phyloP scores from a whole-genome alignment of 2,329 filamentous ascomycete species.

The Clonostachys chloroleuca region DNA sequence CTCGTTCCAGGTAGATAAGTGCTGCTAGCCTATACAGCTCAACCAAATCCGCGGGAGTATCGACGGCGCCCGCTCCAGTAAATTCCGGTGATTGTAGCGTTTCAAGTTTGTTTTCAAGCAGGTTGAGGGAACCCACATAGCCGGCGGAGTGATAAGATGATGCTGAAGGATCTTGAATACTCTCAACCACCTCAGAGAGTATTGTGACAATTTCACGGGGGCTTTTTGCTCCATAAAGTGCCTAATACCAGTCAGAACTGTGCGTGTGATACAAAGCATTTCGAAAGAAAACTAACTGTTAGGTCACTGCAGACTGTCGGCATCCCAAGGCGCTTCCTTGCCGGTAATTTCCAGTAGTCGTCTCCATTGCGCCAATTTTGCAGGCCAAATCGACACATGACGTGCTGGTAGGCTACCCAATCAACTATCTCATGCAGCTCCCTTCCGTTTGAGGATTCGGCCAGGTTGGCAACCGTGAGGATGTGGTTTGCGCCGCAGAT shows the following conservation, averaged over 20 bases:
- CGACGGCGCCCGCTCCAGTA: too few species aligned
- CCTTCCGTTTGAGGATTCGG: not conserved
- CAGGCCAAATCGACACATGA: not conserved
- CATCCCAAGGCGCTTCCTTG: too few species aligned
- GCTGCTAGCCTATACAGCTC: slow-evolving; percentile 2
- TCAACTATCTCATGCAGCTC: not conserved
- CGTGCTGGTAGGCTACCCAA: slow-evolving; percentile 2
- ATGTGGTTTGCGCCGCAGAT: not conserved
- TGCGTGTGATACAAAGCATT: too few species aligned
- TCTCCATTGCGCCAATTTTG: not conserved
- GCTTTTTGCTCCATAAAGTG: too few species aligned
- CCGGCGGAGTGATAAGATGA: not conserved
- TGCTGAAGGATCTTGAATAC: slow-evolving; percentile 1
- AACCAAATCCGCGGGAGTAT: not conserved
- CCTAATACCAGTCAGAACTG: too few species aligned
- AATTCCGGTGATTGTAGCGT: not conserved
- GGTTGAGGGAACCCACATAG: not conserved
- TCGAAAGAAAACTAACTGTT: too few species aligned
- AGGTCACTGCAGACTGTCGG: too few species aligned
- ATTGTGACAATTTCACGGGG: not conserved
- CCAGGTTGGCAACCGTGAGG: not conserved
- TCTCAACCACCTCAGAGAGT: slow-evolving; percentile 2
- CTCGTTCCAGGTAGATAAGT: slow-evolving; percentile 4
- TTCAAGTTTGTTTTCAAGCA: not conserved
- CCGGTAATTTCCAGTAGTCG: too few species aligned